Evolutionary conservation across 2,329 filamentous ascomycete species (phyloP).

Genomic region (Pseudocercospora fuligena): DNA sequence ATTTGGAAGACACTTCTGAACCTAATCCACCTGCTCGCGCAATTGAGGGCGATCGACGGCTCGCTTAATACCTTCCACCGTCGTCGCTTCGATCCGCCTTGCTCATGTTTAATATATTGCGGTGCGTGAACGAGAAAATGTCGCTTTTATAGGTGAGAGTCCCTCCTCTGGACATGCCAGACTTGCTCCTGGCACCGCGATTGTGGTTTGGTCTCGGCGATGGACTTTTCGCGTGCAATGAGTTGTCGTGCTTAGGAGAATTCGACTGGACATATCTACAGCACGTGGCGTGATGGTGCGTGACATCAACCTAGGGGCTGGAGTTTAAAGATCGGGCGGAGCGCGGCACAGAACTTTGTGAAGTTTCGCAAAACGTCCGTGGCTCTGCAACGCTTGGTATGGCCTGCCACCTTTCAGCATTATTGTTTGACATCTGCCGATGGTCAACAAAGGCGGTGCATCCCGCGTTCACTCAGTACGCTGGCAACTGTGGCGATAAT

Average conservation of each 20-base stretch:
- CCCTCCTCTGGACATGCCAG: too few species aligned
- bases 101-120: neutral
- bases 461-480: neutral
- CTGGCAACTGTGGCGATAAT: neutral
- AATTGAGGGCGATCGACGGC: constrained; percentile 3
- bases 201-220: neutral
- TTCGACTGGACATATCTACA: neutral
- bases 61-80: constrained; percentile 1
- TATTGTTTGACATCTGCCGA: neutral
- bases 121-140: neutral
- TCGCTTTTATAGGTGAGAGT: neutral
- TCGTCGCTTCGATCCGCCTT: neutral
- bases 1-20: neutral
- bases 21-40: constrained; percentile 1
- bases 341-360: neutral
- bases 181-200: too few species aligned
- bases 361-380: neutral
- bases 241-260: neutral
- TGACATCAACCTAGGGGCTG: neutral
- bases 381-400: neutral
- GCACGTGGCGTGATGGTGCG: neutral
- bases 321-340: neutral
- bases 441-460: neutral
- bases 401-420: neutral
- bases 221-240: neutral